Base-by-base conservation (phyloP, 2,329 filamentous ascomycete species). In the Phaeomoniella chlamydospora region DNA sequence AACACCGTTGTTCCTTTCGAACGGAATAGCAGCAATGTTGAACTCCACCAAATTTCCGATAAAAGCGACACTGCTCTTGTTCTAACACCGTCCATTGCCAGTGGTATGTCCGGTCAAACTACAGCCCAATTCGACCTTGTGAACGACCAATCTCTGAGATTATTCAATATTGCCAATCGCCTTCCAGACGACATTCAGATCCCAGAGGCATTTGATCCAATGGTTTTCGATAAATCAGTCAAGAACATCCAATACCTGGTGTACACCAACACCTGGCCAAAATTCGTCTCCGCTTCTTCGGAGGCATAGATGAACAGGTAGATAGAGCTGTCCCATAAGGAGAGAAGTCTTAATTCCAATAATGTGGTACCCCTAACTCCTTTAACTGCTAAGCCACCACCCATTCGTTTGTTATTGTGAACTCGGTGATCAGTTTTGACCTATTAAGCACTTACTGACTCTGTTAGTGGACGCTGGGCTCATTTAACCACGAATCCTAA, bases 191-290 rank as follows among this genome's bases (percentile, higher is more conserved):
- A 41, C 35, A 14, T 39, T 13, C 9, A 19, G 18, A 31, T 45
- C 40, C 40, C 43, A 29, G 18, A 15, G 29, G 17, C 19, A n/a
- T 77, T 77, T 36, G 52, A 61, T 38, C 49, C 53, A 10, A 42
- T 48, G 0, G 59, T 76, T 0, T 78, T 77, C 45, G 70, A 76
- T 43, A 57, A 54, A 2, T 69, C 72, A 0, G 62, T 71, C 43
- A 53, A 49, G 3, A 64, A 62, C 39, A 66, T 77, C 54, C 75
- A 72, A 52, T 71, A 76, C 38, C 57, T 77, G 3, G 72, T 78
- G 2, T 52, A 76, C 36, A 74, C 70, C 5, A 77, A 77, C 49
- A 77, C 74, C 0, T 78, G 73, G 73, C 65, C 68, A 18, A 72
- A 69, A 47, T 74, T 68, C 44, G 61, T 71, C n/a, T n/a, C n/a